These are phyloP conservation scores for Monosporozyma solicola DNA, from an alignment of 805 yeast species.

Conservation along the genomic window DNA sequence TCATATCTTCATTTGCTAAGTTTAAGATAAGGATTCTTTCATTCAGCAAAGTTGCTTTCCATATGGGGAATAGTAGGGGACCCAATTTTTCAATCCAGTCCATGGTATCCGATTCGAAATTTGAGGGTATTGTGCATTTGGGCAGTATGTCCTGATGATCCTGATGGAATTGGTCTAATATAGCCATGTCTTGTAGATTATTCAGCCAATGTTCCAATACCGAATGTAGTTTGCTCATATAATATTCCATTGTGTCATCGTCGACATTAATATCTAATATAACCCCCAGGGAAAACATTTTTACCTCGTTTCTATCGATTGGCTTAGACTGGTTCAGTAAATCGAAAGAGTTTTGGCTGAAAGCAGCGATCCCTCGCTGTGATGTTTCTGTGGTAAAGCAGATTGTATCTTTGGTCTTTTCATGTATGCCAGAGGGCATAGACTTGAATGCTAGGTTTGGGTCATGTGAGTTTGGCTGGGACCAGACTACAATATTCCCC, in stretches of 20 bases:
- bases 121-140: conserved; percentile 3
- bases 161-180: background rate
- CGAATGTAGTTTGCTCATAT: background rate
- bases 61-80: conserved; percentile 26
- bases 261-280: conserved; percentile 30
- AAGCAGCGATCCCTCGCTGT: conserved; percentile 44
- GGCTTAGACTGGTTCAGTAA: conserved; percentile 14
- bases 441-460: conserved; percentile 45
- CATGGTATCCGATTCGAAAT: background rate
- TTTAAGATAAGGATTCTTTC: conserved; percentile 24
- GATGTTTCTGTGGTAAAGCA: conserved; percentile 35
- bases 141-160: background rate
- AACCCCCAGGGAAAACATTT: conserved; percentile 59
- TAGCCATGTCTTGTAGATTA: background rate
- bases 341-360: conserved; percentile 35
- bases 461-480: conserved; percentile 27
- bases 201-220: background rate
- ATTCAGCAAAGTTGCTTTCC: conserved; percentile 25
- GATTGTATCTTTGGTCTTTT: conserved; percentile 41
- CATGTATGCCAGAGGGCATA: conserved; percentile 64
- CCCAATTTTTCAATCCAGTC: conserved; percentile 25
- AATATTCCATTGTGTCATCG: background rate
- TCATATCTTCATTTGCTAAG: conserved; percentile 22
- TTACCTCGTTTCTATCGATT: conserved; percentile 37
- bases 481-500: conserved; percentile 27